Percentiles rank a stretch among this genome's conserved stretches.
Evolutionary conservation across 768 basidiomycete genomes (phyloP).

Genomic region (Boletus vermiculosoides): DNA sequence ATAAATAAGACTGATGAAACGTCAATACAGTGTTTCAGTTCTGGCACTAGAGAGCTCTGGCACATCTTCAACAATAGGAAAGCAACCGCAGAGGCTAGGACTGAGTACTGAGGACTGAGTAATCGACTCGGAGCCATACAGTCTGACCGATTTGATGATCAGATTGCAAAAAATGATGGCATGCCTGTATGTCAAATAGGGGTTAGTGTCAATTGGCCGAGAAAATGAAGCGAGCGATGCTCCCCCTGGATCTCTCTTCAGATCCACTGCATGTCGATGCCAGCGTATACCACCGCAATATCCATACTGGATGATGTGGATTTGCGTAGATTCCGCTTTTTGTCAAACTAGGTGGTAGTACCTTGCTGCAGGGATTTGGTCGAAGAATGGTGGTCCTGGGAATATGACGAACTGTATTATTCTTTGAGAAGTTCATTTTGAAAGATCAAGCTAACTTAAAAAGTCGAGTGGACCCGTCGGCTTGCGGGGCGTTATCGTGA

Average conservation of each 20-base stretch:
- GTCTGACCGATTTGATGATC: neutral
- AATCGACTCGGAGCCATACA: too few relatives aligned
- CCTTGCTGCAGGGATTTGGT: neutral
- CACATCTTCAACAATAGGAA: neutral
- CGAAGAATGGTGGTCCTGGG: neutral
- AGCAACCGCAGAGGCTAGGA: neutral
- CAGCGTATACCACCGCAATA: neutral
- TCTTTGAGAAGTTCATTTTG: neutral
- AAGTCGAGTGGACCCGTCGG: neutral
- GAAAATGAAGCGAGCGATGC: neutral
- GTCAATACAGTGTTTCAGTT: conserved; percentile 6
- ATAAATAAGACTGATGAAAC: neutral
- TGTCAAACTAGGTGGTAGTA: neutral
- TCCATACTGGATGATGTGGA: neutral
- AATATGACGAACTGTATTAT: neutral
- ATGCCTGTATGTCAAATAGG: neutral
- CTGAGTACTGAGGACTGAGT: too few relatives aligned
- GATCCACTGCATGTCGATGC: neutral
- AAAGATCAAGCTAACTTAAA: neutral
- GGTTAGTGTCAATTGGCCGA: neutral
- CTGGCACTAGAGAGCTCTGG: neutral
- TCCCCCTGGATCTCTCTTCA: neutral
- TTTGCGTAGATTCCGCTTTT: neutral
- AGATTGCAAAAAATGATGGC: neutral
- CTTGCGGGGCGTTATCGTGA: neutral